A percentile compares a stretch with the other conserved stretches of the same genome.
These are phyloP conservation scores for Globisporangium acanthophoron DNA, from an alignment of 352 stramenopile genomes.

Conservation along the genomic window DNA sequence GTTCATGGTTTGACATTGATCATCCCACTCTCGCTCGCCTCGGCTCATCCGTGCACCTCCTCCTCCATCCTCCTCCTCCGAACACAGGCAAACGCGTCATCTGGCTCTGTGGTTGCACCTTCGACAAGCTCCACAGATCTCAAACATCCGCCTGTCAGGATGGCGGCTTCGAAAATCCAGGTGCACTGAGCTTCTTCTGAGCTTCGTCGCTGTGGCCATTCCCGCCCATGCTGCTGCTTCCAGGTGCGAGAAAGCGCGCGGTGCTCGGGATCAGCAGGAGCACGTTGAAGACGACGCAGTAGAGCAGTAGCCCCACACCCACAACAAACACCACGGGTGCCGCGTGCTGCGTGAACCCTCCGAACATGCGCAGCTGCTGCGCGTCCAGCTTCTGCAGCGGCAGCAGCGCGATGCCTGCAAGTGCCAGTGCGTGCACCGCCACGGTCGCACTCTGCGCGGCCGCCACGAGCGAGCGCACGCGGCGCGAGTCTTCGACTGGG, in stretches of 20 bases:
- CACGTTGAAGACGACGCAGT: conserved; percentile 44
- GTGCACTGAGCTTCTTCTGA: too few relatives aligned
- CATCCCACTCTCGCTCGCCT: neutral
- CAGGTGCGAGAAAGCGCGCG: conserved; percentile 2
- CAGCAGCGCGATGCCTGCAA: conserved; percentile 16
- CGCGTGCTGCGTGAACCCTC: conserved; percentile 43
- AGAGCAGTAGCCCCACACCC: conserved; percentile 35
- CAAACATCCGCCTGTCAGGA: too few relatives aligned
- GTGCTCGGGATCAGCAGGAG: conserved; percentile 30
- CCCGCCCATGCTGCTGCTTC: neutral
- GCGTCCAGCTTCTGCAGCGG: conserved; percentile 41
- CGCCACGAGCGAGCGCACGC: conserved; percentile 6
- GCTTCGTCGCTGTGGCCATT: too few relatives aligned
- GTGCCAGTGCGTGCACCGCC: conserved; percentile 7
- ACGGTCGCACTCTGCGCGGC: conserved; percentile 9
- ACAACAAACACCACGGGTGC: conserved; percentile 22
- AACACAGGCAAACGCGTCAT: too few relatives aligned
- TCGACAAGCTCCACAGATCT: too few relatives aligned
- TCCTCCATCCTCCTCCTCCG: too few relatives aligned
- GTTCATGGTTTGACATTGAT: too few relatives aligned
- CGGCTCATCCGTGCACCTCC: too few relatives aligned
- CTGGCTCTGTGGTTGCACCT: too few relatives aligned
- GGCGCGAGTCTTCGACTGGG: conserved; percentile 2
- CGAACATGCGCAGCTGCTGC: conserved; percentile 32
- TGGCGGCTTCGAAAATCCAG: too few relatives aligned